These are phyloP conservation scores for Plantago coronopus DNA, from an alignment of 305 asterid species.

Conservation along the genomic window DNA sequence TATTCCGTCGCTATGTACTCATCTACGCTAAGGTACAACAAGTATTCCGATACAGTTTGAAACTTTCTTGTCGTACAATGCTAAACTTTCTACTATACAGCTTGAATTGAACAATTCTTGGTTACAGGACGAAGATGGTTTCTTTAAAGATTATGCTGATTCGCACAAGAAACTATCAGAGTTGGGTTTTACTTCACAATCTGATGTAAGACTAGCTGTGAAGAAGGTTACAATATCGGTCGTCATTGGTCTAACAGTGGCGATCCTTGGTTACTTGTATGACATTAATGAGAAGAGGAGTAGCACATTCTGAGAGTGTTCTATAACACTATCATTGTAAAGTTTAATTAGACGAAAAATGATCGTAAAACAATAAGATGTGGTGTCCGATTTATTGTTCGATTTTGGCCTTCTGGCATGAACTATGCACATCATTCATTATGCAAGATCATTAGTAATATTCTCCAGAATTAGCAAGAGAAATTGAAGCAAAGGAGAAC, in stretches of 20 bases:
- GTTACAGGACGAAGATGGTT: conserved; percentile 74
- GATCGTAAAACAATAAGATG: background rate
- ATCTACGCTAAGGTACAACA: conserved; percentile 65
- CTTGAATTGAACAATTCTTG: background rate
- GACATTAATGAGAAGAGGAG: conserved; percentile 33
- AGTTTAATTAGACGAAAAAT: background rate
- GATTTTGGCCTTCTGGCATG: background rate
- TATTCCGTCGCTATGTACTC: conserved; percentile 44
- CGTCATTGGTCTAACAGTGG: conserved; percentile 52
- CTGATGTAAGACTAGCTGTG: conserved; percentile 21
- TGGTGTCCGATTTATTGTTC: conserved; percentile 10
- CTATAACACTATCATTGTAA: too few species aligned
- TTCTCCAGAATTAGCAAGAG: background rate
- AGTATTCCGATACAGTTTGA: background rate
- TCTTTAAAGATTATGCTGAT: conserved; percentile 71
- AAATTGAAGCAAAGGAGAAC: conserved; percentile 44
- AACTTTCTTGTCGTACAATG: background rate
- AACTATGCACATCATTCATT: conserved; percentile 1
- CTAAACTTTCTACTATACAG: too few species aligned
- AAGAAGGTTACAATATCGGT: conserved; percentile 36
- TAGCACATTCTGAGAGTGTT: too few species aligned
- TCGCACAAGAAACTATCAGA: conserved; percentile 89
- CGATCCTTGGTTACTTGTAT: conserved; percentile 49
- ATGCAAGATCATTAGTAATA: background rate
- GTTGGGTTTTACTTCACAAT: conserved; percentile 55